Conservation (phyloP, 202 grass and related monocot genomes). For the Zizania palustris region DNA sequence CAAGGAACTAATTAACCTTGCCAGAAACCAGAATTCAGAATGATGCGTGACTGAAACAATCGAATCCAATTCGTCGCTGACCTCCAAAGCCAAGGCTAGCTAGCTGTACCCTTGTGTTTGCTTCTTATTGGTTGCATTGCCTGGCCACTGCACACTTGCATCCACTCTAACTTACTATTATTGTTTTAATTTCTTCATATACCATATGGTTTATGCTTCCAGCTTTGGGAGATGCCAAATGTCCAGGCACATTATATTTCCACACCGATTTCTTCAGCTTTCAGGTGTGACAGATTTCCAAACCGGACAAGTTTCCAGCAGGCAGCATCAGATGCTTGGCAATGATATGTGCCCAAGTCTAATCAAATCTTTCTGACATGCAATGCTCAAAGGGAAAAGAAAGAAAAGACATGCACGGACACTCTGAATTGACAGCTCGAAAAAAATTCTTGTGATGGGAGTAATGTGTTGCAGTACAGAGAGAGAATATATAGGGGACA, state of each 20-base stretch:
- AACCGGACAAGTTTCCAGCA: not conserved
- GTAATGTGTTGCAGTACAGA: not conserved
- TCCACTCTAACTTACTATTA: too few relatives aligned
- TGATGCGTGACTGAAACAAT: not conserved
- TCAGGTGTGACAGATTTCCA: not conserved
- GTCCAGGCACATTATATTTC: not conserved
- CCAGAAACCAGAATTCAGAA: too few relatives aligned
- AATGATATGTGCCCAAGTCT: not conserved
- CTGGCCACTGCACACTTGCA: too few relatives aligned
- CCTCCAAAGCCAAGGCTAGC: not conserved
- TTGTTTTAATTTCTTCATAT: not conserved
- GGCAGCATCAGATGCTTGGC: conserved; percentile 16
- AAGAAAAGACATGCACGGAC: not conserved
- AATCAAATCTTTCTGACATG: not conserved
- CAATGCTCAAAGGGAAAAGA: not conserved
- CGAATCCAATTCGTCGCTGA: conserved; percentile 7
- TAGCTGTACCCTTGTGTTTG: too few relatives aligned
- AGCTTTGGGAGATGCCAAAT: conserved; percentile 13
- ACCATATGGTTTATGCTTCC: not conserved
- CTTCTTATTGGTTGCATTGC: too few relatives aligned
- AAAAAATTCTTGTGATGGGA: not conserved
- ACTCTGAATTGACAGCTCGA: conserved; percentile 2
- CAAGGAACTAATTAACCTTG: not conserved
- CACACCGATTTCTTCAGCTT: not conserved
- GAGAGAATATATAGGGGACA: not conserved